These are phyloP conservation scores for Tolypocladium ophioglossoides DNA, from an alignment of 2,329 filamentous ascomycete genomes.

Conservation along the genomic window DNA sequence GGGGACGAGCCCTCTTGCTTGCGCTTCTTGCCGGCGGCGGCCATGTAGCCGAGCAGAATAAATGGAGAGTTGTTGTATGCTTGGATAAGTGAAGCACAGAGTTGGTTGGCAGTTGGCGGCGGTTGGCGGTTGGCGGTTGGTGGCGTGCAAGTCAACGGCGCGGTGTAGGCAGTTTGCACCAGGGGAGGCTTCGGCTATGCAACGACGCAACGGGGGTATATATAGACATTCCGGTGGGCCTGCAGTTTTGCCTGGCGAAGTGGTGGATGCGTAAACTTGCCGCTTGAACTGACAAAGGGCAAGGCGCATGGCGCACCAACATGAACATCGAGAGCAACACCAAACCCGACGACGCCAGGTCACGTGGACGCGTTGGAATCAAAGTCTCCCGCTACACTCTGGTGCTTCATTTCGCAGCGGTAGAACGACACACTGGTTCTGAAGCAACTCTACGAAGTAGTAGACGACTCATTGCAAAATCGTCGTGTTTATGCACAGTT, in stretches of 20 bases:
- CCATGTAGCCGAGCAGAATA: neutral
- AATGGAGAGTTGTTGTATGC: neutral
- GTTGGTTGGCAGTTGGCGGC: neutral
- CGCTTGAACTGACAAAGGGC: neutral
- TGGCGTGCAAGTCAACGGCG: neutral
- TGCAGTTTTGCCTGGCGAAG: neutral
- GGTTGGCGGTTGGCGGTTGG: neutral
- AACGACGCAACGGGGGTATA: neutral
- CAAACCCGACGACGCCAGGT: constrained; percentile 2
- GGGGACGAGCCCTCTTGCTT: constrained; percentile 1
- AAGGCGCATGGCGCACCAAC: neutral
- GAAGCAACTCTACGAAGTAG: neutral
- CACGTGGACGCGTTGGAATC: constrained; percentile 6
- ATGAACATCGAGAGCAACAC: constrained; percentile 12
- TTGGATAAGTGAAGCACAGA: neutral
- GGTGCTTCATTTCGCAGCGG: neutral
- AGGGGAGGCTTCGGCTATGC: too few relatives aligned
- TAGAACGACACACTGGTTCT: neutral
- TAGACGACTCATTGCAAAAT: neutral
- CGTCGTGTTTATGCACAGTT: neutral
- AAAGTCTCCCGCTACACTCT: neutral
- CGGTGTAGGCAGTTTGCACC: neutral
- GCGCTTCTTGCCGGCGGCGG: constrained; percentile 1
- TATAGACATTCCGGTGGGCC: neutral
- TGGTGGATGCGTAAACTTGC: neutral